Evolutionary conservation across 345 rosid genomes (phyloP).

Genomic region (Citrus australasica): DNA sequence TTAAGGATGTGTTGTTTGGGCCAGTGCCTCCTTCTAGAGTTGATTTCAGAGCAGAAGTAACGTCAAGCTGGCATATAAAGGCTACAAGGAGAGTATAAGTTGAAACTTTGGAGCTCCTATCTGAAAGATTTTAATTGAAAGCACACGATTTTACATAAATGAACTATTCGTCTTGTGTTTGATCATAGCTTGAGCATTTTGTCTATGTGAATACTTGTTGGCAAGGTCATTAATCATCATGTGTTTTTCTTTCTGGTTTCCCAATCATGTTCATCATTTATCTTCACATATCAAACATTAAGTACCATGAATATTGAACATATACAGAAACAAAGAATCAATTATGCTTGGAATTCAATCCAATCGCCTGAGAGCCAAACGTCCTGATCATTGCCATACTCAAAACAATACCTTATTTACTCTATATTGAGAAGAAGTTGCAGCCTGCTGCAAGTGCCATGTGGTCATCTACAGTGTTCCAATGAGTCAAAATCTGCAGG

Average conservation of each 20-base stretch:
- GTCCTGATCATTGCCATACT: not conserved
- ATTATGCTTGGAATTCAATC: not conserved
- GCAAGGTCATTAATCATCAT: not conserved
- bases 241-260: not conserved
- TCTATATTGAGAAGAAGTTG: not conserved
- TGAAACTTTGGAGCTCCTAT: not conserved
- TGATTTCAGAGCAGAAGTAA: slow-evolving; percentile 33
- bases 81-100: slow-evolving; percentile 3
- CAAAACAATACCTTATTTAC: not conserved
- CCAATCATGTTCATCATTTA: slow-evolving; percentile 4
- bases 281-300: not conserved
- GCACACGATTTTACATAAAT: not conserved
- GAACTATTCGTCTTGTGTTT: not conserved
- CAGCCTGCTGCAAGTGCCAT: slow-evolving; percentile 4
- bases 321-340: not conserved
- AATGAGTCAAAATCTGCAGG: not conserved
- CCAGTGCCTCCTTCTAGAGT: slow-evolving; percentile 27
- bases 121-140: not conserved
- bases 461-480: slow-evolving; percentile 3
- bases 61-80: slow-evolving; percentile 4
- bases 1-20: slow-evolving; percentile 21
- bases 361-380: not conserved
- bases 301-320: not conserved
- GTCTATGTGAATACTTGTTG: not conserved
- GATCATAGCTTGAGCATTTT: not conserved